These are phyloP conservation scores for Pyrenochaeta sp. DNA, from an alignment of 2,329 filamentous ascomycete species.

Conservation along the genomic window DNA sequence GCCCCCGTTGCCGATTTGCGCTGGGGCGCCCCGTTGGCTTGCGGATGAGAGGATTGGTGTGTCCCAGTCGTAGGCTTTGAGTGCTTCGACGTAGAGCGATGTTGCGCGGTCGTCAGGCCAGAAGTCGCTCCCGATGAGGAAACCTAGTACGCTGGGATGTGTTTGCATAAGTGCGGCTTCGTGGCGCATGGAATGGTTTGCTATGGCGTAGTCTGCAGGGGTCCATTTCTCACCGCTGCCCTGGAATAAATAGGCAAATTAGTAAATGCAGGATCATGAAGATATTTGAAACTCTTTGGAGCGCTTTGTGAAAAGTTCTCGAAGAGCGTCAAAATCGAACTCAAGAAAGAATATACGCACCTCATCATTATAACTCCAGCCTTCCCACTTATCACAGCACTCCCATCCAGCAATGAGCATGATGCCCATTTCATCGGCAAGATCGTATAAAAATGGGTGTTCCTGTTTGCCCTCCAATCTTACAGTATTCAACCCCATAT, in stretches of 20 bases:
- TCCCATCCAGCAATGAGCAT: constrained; percentile 72
- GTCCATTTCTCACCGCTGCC: constrained; percentile 57
- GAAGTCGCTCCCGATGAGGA: constrained; percentile 69
- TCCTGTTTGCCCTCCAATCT: constrained; percentile 72
- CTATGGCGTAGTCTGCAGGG: constrained; percentile 64
- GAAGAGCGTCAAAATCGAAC: no score
- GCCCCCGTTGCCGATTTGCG: constrained; percentile 62
- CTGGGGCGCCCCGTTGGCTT: constrained; percentile 62
- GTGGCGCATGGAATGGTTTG: constrained; percentile 65
- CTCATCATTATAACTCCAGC: constrained; percentile 69
- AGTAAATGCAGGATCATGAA: no score
- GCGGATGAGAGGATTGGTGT: constrained; percentile 67
- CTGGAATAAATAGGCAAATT: no score
- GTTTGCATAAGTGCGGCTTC: constrained; percentile 68
- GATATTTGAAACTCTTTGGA: no score
- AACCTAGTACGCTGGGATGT: constrained; percentile 67
- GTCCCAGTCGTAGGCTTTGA: constrained; percentile 63
- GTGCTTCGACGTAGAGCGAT: constrained; percentile 60
- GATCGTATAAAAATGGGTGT: constrained; percentile 67
- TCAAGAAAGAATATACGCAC: no score
- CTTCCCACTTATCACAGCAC: constrained; percentile 75
- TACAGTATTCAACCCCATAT: constrained; percentile 70
- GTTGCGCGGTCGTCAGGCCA: constrained; percentile 69
- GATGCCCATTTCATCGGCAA: constrained; percentile 67
- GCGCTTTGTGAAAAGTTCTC: no score